Base-by-base conservation (phyloP, 345 rosid genomes). In the Pistacia integerrima region DNA sequence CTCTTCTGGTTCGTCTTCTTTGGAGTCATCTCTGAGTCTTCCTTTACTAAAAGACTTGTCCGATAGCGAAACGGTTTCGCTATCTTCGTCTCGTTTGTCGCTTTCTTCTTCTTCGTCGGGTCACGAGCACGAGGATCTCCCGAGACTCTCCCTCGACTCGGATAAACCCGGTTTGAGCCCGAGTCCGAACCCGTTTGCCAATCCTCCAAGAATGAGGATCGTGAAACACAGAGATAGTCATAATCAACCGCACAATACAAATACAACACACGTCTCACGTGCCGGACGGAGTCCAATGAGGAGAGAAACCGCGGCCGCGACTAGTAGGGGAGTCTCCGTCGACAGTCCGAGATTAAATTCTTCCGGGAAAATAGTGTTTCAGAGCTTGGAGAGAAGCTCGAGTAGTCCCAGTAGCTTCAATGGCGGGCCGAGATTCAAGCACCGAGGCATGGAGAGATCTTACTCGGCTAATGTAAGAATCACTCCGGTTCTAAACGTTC, bases 381-480 rank as follows among this genome's bases (percentile, higher is more conserved):
- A 96, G 76, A 88, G 92, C 82, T 77, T 96, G 76, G 98, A 89
- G 85, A 87, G 99, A 84, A 96, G 99, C 72, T 92, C 98, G 1
- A 96, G 99, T 72, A 96, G 98, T 81, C 99, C 99, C 7, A 92
- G 99, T 56, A 92, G 90, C 78, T 93, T 93, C 82, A 94, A 93
- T 11, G 98, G 98, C 17, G 97, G 97, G 8, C 94, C 94, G 2
- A 91, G 90, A 57, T 76, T 76, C 76, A 92, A 92, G 76, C 91
- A 90, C 69, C 85, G 93, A 70, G 97, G 97, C 2, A 87, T 96
- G 92, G 98, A 92, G 82, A 85, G 98, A 79, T 96, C 97, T 28
- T 88, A 96, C 79, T 93, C 98, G 0, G 95, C 98, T 12, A 93
- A 94, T 30, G 91, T 91, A 11, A 76, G 96, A 46, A 75, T 91